Evolutionary conservation across 129 eudicot species (phyloP).

Genomic region (Artemisia annua): DNA sequence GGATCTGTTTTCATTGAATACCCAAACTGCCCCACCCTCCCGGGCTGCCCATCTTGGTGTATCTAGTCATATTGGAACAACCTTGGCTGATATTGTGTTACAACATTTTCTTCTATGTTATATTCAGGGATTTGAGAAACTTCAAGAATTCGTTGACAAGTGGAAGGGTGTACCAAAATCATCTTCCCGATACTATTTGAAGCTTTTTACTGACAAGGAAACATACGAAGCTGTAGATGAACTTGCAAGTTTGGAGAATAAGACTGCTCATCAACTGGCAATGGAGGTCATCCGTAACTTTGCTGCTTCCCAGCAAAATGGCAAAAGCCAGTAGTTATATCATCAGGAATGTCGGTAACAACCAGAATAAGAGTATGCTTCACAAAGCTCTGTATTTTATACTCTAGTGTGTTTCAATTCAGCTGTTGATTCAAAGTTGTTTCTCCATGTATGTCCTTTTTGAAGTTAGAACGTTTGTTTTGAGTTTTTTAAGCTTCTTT

Average conservation of each 20-base stretch:
- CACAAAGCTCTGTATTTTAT: background rate
- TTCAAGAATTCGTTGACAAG: slow-evolving; percentile 71
- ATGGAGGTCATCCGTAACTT: slow-evolving; percentile 83
- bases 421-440: slow-evolving; percentile 32
- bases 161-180: slow-evolving; percentile 76
- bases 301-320: slow-evolving; percentile 79
- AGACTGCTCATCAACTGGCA: slow-evolving; percentile 85
- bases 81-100: background rate
- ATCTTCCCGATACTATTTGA: slow-evolving; percentile 54
- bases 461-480: slow-evolving; percentile 12
- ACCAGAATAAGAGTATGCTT: background rate
- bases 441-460: background rate
- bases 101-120: too few relatives aligned
- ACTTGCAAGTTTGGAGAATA: slow-evolving; percentile 72
- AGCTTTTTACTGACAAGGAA: slow-evolving; percentile 75
- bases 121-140: slow-evolving; percentile 76
- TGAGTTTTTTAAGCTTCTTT: background rate
- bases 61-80: background rate
- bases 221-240: slow-evolving; percentile 75
- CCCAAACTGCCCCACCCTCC: too few relatives aligned
- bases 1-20: too few relatives aligned
- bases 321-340: slow-evolving; percentile 46
- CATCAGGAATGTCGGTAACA: background rate
- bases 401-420: slow-evolving; percentile 22
- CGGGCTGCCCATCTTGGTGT: too few relatives aligned